Conservation (phyloP, 2,329 filamentous ascomycete species). For the Xylariaceae sp. region DNA sequence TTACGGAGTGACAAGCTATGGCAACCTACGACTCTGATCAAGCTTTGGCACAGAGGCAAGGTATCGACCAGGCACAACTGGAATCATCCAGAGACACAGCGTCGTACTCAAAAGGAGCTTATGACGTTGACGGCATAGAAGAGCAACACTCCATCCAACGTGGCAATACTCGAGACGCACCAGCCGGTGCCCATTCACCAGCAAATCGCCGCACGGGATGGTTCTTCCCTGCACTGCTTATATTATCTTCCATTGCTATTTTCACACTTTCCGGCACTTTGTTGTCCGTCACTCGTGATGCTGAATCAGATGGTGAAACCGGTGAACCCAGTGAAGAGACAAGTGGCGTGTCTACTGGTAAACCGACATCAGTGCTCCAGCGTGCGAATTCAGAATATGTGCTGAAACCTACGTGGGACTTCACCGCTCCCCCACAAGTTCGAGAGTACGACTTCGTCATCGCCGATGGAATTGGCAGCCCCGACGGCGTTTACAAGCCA, state of each 20-base stretch:
- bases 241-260: constrained; percentile 1
- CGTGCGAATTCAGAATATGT: constrained; percentile 48
- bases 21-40: too few relatives aligned
- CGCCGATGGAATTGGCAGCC: constrained; percentile 55
- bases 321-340: background rate
- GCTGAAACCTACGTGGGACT: constrained; percentile 56
- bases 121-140: too few relatives aligned
- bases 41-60: too few relatives aligned
- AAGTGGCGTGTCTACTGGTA: background rate
- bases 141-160: too few relatives aligned
- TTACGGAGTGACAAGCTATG: too few relatives aligned
- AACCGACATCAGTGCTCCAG: constrained; percentile 3
- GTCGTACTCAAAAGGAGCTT: too few relatives aligned
- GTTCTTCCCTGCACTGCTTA: constrained; percentile 8
- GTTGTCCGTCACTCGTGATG: constrained; percentile 9
- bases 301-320: background rate
- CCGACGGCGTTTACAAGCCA: constrained; percentile 55
- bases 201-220: constrained; percentile 4
- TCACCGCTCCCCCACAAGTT: constrained; percentile 44
- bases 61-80: too few relatives aligned
- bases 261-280: constrained; percentile 13
- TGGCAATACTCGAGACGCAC: too few relatives aligned
- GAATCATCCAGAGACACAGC: too few relatives aligned
- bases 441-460: constrained; percentile 63
- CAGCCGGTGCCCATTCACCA: background rate